phyloP scores from a whole-genome alignment of 2,329 filamentous ascomycete genomes.

The Calonectria pteridis region DNA sequence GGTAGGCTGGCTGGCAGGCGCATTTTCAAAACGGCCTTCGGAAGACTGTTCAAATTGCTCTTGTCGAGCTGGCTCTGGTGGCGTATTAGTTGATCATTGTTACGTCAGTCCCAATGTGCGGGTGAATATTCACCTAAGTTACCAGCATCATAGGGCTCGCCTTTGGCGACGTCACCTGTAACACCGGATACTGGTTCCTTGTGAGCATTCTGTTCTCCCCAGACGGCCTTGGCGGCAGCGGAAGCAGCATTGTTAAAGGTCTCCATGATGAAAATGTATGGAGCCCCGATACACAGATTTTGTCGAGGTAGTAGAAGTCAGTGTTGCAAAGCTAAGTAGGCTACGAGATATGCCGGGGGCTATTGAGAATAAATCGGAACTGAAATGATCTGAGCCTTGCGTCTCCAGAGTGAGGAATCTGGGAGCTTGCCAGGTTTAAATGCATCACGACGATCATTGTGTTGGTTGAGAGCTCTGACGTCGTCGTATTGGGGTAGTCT shows the following conservation, averaged over 20 bases:
- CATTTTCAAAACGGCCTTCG: neutral
- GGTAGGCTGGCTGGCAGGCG: neutral
- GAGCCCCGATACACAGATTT: neutral
- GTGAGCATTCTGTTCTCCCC: conserved; percentile 55
- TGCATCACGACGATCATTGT: neutral
- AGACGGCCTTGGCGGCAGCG: conserved; percentile 57
- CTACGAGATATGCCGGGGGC: neutral
- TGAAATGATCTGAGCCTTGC: neutral
- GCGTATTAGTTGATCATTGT: neutral
- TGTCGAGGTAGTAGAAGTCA: neutral
- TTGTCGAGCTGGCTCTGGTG: conserved; percentile 2
- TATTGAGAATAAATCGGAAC: neutral
- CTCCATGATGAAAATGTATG: conserved; percentile 64
- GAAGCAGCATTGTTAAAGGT: conserved; percentile 68
- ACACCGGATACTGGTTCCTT: conserved; percentile 80
- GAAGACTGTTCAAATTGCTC: conserved; percentile 10
- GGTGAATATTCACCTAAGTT: conserved; percentile 67
- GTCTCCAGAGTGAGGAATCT: neutral
- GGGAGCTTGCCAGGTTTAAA: conserved; percentile 12
- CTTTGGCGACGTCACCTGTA: conserved; percentile 73
- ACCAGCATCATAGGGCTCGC: conserved; percentile 83
- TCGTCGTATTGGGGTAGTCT: neutral
- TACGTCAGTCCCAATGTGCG: too few species aligned
- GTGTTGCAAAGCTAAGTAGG: neutral
- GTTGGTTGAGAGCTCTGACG: conserved; percentile 5